These are phyloP conservation scores for Heritiera littoralis DNA, from an alignment of 345 rosid genomes.

Conservation along the genomic window DNA sequence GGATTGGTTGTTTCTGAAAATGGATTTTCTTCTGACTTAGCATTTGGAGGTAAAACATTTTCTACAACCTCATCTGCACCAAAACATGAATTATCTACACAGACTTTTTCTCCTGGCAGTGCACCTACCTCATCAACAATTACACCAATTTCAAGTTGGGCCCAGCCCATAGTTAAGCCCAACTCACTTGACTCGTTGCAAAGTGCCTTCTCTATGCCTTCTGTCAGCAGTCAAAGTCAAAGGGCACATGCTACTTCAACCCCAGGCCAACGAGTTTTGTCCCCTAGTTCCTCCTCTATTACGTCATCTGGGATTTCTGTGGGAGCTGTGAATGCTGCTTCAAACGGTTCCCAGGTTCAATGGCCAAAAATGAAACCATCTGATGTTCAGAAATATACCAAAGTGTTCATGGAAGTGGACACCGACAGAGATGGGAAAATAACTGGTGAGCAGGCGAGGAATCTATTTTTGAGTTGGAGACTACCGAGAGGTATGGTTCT, in stretches of 20 bases:
- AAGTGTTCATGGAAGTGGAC: constrained; percentile 94
- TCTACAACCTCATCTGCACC: constrained; percentile 47
- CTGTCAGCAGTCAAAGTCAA: constrained; percentile 59
- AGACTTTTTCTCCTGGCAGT: constrained; percentile 47
- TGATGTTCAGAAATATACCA: constrained; percentile 85
- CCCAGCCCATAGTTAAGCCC: constrained; percentile 57
- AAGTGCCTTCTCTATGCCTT: constrained; percentile 59
- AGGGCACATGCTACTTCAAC: constrained; percentile 46
- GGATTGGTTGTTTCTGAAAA: constrained; percentile 59
- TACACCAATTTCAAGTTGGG: constrained; percentile 49
- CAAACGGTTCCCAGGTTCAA: constrained; percentile 53
- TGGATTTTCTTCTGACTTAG: constrained; percentile 44
- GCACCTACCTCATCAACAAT: constrained; percentile 42
- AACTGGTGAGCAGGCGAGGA: constrained; percentile 90
- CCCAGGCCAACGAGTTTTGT: constrained; percentile 53
- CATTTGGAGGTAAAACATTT: constrained; percentile 59
- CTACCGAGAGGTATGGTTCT: constrained; percentile 80
- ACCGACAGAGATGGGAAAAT: constrained; percentile 94
- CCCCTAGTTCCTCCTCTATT: constrained; percentile 51
- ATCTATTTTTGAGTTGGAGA: constrained; percentile 95
- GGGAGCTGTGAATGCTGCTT: constrained; percentile 52
- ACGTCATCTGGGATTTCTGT: constrained; percentile 52
- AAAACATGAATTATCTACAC: constrained; percentile 50
- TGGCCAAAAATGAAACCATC: constrained; percentile 95
- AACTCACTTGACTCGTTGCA: constrained; percentile 72